A percentile compares a stretch with the other conserved stretches of the same genome.
Evolutionary conservation across 345 rosid genomes (phyloP).

Genomic region (Hibiscus mutabilis): DNA sequence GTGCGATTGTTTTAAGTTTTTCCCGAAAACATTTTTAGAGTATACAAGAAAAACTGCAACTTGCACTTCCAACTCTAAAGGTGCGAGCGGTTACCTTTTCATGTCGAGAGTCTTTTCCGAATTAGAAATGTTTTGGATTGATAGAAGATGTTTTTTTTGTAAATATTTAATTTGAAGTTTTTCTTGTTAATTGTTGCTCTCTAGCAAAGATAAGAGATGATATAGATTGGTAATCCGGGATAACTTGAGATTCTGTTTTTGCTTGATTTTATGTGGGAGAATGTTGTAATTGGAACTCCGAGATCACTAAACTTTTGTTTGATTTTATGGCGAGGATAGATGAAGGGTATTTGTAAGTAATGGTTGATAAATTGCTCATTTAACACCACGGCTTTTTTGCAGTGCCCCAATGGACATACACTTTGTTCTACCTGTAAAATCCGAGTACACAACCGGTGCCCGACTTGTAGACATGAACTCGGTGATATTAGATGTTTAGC

Average conservation of each 20-base stretch:
- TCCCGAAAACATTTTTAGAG: neutral
- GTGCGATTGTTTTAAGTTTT: neutral
- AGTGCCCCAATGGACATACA: constrained; percentile 82
- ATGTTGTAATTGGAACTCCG: neutral
- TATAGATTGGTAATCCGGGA: neutral
- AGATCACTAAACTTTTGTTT: neutral
- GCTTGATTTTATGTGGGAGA: neutral
- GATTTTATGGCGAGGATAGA: neutral
- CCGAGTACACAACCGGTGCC: constrained; percentile 70
- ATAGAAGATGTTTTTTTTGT: neutral
- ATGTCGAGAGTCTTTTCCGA: neutral
- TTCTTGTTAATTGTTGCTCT: neutral
- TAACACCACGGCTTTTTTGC: constrained; percentile 21
- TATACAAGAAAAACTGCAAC: neutral
- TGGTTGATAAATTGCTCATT: constrained; percentile 6
- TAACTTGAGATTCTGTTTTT: neutral
- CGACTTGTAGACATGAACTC: constrained; percentile 74
- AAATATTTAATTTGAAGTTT: neutral
- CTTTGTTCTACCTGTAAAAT: constrained; percentile 77
- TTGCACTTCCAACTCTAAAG: neutral
- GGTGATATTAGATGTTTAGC: constrained; percentile 84
- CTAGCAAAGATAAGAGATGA: neutral
- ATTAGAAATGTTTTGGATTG: neutral
- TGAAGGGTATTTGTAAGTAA: neutral
- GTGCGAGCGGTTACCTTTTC: neutral